Evolutionary conservation across 176 grass and related monocot genomes (phyloP), one percentile per base, ranked within the genome.

Genomic region (Elaeis guineensis): DNA sequence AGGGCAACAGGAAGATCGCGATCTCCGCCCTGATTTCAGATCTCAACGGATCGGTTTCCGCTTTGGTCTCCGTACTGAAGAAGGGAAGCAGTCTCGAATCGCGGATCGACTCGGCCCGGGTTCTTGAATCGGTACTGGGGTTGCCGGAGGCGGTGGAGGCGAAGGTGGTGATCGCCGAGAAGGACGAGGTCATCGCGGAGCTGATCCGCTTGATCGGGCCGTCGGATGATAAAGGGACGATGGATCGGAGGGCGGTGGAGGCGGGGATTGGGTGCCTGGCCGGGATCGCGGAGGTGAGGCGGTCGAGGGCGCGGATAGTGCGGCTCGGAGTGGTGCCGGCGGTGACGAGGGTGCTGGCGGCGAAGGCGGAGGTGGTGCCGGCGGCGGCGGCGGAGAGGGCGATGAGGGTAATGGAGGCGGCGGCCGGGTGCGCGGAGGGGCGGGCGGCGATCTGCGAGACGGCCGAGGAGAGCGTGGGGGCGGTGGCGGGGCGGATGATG

Each of bases 361-460:
- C 4, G 5, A 16, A 55, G 8, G 21, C 62, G 58, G 76, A 59
- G 4, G 35, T 44, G 11, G 48, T 71, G 5, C 18, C 44, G 52
- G 21, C 78, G 25, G 51, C 68, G 3, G 72, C 20, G n/a, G 12
- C 51, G 12, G 67, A 79, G 26, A 50, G 78, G 61, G 16, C 87
- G 65, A 30, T 86, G 78, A 55, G 70, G 22, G 60, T 91, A 20
- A 72, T 91, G 14, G 92, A 91, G 55, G 71, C 72, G 16, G 83
- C 79, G 21, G 83, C 74, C 4, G 52, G 83, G 5, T 90, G 83
- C 60, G 86, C 86, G 2, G 92, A 97, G 70, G 92, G 92, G n/a
- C 80, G 92, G 1, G 80, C 78, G 17, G 80, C 83, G 51, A 78
- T 97, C 19, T 97, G 92, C 74, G 76, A 75, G 49, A 17, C 75